Evolutionary conservation across 495 filamentous ascomycete genomes (phyloP).

Genomic region (Penicillium waksmanii): DNA sequence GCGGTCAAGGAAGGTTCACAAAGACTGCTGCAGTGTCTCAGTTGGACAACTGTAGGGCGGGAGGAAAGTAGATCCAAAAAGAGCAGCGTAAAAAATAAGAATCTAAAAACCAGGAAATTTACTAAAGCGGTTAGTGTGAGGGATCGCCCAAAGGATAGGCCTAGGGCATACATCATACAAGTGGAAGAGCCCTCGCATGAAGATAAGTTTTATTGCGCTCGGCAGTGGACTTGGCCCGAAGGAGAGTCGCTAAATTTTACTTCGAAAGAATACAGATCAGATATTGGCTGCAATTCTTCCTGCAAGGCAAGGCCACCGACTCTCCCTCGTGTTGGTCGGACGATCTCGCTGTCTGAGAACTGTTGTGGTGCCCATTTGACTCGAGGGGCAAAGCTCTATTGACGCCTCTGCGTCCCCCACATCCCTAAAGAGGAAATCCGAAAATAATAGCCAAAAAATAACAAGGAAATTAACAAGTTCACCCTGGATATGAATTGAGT

Average conservation of each 20-base stretch:
- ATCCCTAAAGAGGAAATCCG: constrained; percentile 28
- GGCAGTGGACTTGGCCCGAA: constrained; percentile 5
- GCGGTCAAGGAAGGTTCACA: constrained; percentile 25
- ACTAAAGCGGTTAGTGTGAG: constrained; percentile 3
- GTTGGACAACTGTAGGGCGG: background rate
- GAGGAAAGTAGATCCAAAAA: background rate
- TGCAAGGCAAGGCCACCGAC: constrained; percentile 22
- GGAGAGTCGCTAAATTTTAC: constrained; percentile 9
- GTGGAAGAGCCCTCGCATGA: constrained; percentile 25
- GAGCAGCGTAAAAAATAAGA: constrained; percentile 1
- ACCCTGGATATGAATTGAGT: background rate
- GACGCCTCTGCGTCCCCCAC: constrained; percentile 30
- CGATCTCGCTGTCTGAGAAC: constrained; percentile 10
- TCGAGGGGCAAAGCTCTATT: constrained; percentile 28
- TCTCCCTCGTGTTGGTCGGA: constrained; percentile 27
- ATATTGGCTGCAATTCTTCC: constrained; percentile 16
- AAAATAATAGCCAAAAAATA: constrained; percentile 9
- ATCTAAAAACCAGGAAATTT: constrained; percentile 1
- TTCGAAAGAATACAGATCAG: background rate
- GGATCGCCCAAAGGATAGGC: constrained; percentile 3
- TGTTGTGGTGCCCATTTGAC: constrained; percentile 3
- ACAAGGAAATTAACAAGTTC: background rate
- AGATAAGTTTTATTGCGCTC: constrained; percentile 16
- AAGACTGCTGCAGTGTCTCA: constrained; percentile 15
- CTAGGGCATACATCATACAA: constrained; percentile 20